Conservation (phyloP, 768 basidiomycete species). For the Tricholoma furcatifolium region DNA sequence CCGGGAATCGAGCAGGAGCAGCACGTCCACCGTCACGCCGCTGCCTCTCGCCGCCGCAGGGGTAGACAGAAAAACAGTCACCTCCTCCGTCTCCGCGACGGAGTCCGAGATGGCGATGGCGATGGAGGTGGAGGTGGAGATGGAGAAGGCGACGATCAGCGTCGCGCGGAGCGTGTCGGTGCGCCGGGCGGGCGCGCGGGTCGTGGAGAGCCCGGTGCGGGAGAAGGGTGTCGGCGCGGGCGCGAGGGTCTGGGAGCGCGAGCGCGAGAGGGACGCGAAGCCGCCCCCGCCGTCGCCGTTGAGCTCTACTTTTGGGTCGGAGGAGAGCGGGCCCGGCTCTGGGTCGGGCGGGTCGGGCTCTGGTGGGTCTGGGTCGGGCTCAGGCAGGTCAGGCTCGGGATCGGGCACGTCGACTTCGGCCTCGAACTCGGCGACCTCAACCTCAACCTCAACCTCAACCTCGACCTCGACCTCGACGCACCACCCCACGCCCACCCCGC, state of each 20-base stretch:
- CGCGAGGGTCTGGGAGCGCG: neutral
- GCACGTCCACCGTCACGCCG: constrained; percentile 47
- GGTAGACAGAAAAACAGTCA: too few species aligned
- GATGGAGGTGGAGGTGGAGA: too few species aligned
- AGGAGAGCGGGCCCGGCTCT: neutral
- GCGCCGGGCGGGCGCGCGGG: constrained; percentile 51
- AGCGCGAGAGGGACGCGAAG: constrained; percentile 5
- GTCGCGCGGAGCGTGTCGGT: constrained; percentile 44
- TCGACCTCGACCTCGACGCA: too few species aligned
- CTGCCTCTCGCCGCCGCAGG: too few species aligned
- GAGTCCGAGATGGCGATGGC: too few species aligned
- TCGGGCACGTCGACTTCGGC: too few species aligned
- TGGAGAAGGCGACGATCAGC: constrained; percentile 29
- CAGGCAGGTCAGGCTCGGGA: too few species aligned
- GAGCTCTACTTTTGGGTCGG: constrained; percentile 42
- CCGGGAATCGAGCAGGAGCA: constrained; percentile 46
- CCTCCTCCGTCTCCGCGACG: too few species aligned
- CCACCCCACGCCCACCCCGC: too few species aligned
- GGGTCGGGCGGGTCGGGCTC: neutral
- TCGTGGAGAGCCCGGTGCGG: constrained; percentile 30
- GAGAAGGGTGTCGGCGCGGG: constrained; percentile 5
- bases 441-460: too few species aligned
- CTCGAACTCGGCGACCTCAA: too few species aligned
- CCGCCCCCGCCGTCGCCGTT: constrained; percentile 44
- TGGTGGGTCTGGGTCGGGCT: neutral